Base-by-base conservation (phyloP, 139 green algal species). In the Eudorina sp. region DNA sequence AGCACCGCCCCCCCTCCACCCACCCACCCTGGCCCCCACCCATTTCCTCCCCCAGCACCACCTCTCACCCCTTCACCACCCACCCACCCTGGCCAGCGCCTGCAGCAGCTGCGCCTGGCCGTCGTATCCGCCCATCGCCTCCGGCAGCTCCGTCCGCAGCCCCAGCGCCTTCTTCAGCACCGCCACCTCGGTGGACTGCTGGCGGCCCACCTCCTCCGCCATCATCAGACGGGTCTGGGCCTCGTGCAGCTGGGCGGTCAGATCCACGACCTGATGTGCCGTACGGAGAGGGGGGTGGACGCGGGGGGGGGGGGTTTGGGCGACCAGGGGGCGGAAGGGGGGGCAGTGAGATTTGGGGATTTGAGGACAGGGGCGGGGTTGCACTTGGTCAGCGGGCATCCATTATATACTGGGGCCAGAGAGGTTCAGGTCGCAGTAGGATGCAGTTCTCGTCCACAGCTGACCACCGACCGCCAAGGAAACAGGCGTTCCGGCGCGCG, bases 21-120 rank as follows among this genome's bases (percentile, higher is more conserved):
- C 31, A n/a, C 80, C 0, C 36, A 88, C 83, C 83, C 27, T 43
- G 18, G 83, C 66, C 34, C n/a, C 38, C 40, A 9, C 1, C 5
- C 19, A 31, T 18, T n/a, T 68, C 55, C 55, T 68, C 41, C 23
- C 41, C 1, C 25, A 23, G n/a, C 70, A 1, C 70, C 9, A 27
- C 29, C 3, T 53, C 19, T 5, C 19, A 5, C 55, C 14, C 68
- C 36, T 21, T 5, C 68, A 11, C 19, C 72, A 27, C 46, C 14
- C 31, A n/a, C 80, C 0, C 36, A 88, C 83, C 83, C 27, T 43
- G 18, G 83, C 66, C 34, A 88, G 83, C 48, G 83, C 55, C 68
- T 88, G 83, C 83, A 88, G 68, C 81, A 88, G 83, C 43, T 78
- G 51, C 51, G 83, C 68, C 83, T 88, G 83, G 11, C 83, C 83